phyloP scores from a whole-genome alignment of 2,329 filamentous ascomycete genomes.

The Pseudogymnoascus verrucosus region DNA sequence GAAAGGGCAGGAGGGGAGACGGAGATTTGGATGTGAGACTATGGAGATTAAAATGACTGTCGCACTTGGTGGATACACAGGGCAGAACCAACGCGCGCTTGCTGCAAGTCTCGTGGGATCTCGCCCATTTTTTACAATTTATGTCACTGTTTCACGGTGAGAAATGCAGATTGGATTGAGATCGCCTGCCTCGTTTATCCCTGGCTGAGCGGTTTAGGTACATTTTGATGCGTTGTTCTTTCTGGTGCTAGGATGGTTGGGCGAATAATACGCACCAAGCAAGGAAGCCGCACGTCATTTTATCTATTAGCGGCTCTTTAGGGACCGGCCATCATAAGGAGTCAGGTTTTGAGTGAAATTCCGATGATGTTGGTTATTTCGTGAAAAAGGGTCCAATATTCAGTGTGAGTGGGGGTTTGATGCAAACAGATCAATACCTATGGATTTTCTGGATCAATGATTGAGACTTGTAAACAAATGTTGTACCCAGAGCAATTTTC shows the following conservation, averaged over 20 bases:
- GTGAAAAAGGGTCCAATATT: constrained; percentile 2
- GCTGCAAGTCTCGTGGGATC: background rate
- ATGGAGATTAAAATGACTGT: constrained; percentile 6
- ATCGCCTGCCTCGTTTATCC: background rate
- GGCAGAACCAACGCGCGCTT: background rate
- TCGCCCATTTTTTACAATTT: constrained; percentile 1
- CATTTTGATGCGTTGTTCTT: constrained; percentile 8
- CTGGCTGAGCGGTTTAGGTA: background rate
- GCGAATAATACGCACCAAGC: background rate
- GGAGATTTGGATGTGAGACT: constrained; percentile 8
- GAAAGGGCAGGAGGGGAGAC: background rate
- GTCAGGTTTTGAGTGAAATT: background rate
- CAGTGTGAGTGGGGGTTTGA: background rate
- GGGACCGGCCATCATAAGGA: background rate
- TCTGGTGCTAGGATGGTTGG: background rate
- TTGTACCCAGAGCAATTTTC: background rate
- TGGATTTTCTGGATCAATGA: background rate
- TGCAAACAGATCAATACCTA: background rate
- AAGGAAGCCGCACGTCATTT: constrained; percentile 5
- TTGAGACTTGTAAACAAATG: background rate
- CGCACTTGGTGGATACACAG: background rate
- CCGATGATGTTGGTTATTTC: background rate
- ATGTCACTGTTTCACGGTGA: constrained; percentile 3
- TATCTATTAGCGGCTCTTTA: background rate
- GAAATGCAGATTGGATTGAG: constrained; percentile 6